Conservation (phyloP, 2,329 filamentous ascomycete species). For the Paecilomyces sp. region DNA sequence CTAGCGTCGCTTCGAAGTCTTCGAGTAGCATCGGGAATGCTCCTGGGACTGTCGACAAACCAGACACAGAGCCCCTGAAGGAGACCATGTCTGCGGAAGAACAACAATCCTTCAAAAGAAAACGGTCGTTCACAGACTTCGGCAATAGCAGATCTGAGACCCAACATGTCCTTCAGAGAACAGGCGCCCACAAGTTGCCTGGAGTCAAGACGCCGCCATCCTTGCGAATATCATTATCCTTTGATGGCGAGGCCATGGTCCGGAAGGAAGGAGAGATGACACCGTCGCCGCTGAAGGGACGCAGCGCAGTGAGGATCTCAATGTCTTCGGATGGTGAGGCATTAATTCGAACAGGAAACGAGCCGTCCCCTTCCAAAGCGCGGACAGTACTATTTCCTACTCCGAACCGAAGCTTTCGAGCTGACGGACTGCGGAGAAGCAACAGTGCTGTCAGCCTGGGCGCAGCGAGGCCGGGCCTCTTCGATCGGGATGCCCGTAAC, state of each 20-base stretch:
- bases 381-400: constrained; percentile 42
- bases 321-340: constrained; percentile 86
- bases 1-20: constrained; percentile 20
- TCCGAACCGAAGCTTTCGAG: constrained; percentile 42
- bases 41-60: constrained; percentile 12
- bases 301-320: constrained; percentile 62
- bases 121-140: constrained; percentile 26
- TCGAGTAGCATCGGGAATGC: constrained; percentile 16
- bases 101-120: constrained; percentile 21
- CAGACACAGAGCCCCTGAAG: constrained; percentile 7
- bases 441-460: constrained; percentile 58
- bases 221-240: constrained; percentile 33
- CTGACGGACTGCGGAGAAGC: constrained; percentile 58
- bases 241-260: constrained; percentile 33
- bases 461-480: constrained; percentile 52
- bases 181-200: constrained; percentile 9
- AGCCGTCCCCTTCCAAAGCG: constrained; percentile 59
- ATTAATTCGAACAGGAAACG: constrained; percentile 66
- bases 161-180: constrained; percentile 8
- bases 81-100: constrained; percentile 11
- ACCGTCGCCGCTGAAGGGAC: constrained; percentile 32
- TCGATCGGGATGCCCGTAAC: constrained; percentile 26
- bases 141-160: constrained; percentile 7
- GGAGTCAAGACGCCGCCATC: constrained; percentile 28
- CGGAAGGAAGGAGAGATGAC: constrained; percentile 32